Evolutionary conservation across 2,329 filamentous ascomycete species (phyloP), one percentile per base, ranked within the genome.

Genomic region (Diplocarpon mali): DNA sequence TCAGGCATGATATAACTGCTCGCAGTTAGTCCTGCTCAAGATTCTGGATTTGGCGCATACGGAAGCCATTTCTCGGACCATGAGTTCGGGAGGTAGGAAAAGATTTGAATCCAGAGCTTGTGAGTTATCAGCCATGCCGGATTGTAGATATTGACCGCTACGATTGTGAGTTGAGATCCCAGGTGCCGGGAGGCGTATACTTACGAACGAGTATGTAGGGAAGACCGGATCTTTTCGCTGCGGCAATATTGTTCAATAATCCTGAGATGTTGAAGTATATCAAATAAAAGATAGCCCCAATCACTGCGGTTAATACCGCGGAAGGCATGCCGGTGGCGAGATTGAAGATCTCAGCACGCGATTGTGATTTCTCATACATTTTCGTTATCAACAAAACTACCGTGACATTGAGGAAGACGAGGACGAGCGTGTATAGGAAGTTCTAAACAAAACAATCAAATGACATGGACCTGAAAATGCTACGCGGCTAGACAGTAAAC

Each of bases 61-160:
- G 73, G 69, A 36, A 82, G 60, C 72, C 79, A 79, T 41, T 67
- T 55, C 44, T 76, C 67, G 64, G 73, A 78, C 62, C 68, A 72
- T 13, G 67, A 64, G 35, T 64, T 64, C 0, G 80, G 80, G 0
- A 83, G 64, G 12, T 62, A 56, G 46, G 68, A 69, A 52, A 83
- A 67, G 12, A 82, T 45, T 2, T 73, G 73, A 10, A 76, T 56
- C 71, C 70, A 79, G 34, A 79, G 48, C 40, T 61, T 61, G 52
- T 70, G 66, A 2, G 73, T 72, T 20, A 79, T 55, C 44, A 80
- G 67, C 73, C 78, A 83, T 16, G 69, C 55, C 13, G 67, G 53
- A 52, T 70, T 72, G 56, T 74, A 71, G 1, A 72, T 67, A 15
- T 64, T 67, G 35, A 67, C 59, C 12, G 73, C 73, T 76, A 48